phyloP scores from a whole-genome alignment of 805 yeast species.

The Scheffersomyces lignosus region DNA sequence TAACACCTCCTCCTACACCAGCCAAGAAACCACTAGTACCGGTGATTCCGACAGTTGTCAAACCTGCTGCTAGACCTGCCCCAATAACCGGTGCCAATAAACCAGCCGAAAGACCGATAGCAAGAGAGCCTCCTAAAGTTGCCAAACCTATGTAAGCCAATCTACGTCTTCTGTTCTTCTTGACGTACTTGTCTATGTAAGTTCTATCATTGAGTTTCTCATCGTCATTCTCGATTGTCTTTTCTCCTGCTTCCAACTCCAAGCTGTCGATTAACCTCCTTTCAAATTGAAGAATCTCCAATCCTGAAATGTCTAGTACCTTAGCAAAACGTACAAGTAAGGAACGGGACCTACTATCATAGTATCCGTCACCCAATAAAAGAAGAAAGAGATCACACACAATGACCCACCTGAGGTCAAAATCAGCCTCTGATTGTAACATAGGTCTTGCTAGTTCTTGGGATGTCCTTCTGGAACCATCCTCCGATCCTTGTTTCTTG shows the following conservation, averaged over 20 bases:
- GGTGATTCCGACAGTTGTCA: slow-evolving; percentile 88
- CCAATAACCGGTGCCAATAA: slow-evolving; percentile 96
- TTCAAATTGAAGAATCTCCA: slow-evolving; percentile 87
- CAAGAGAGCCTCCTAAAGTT: slow-evolving; percentile 92
- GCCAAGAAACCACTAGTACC: slow-evolving; percentile 95
- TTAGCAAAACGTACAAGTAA: slow-evolving; percentile 69
- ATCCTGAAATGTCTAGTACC: slow-evolving; percentile 52
- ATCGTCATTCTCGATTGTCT: slow-evolving; percentile 57
- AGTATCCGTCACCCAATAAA: slow-evolving; percentile 77
- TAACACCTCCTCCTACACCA: slow-evolving; percentile 94
- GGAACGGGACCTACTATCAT: slow-evolving; percentile 86
- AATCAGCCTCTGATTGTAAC: slow-evolving; percentile 17
- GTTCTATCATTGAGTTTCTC: slow-evolving; percentile 80
- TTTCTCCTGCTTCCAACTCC: slow-evolving; percentile 66
- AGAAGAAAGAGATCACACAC: slow-evolving; percentile 86
- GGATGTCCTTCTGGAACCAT: no score
- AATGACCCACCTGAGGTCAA: slow-evolving; percentile 89
- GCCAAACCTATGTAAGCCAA: slow-evolving; percentile 91
- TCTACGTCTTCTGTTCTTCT: slow-evolving; percentile 61
- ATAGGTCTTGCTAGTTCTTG: slow-evolving; percentile 1
- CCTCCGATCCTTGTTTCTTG: slow-evolving; percentile 10
- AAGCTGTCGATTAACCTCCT: slow-evolving; percentile 85
- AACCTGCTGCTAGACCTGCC: slow-evolving; percentile 96
- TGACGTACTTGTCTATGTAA: slow-evolving; percentile 70
- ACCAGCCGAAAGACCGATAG: slow-evolving; percentile 94